Percentiles rank a stretch among this genome's conserved stretches.
These are phyloP conservation scores for Neoarthrinium moseri DNA, from an alignment of 2,329 filamentous ascomycete genomes.

Conservation along the genomic window DNA sequence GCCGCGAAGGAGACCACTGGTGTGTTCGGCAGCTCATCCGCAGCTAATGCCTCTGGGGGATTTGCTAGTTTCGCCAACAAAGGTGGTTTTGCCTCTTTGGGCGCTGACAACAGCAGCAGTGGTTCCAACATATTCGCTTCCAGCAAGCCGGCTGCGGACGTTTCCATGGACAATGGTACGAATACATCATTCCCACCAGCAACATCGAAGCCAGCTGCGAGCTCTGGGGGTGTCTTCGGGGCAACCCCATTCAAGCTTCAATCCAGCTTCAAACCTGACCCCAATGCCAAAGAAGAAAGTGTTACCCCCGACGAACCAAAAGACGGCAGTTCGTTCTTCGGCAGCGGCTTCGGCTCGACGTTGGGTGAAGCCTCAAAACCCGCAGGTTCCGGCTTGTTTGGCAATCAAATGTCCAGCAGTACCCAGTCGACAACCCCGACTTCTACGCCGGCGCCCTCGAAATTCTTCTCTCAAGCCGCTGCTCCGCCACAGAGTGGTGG, in stretches of 20 bases:
- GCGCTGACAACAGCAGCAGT: conserved; percentile 28
- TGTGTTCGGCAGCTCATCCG: conserved; percentile 10
- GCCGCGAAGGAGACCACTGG: conserved; percentile 17
- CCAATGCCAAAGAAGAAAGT: conserved; percentile 57
- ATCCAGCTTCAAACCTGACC: conserved; percentile 66
- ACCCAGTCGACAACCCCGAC: conserved; percentile 47
- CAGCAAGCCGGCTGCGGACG: conserved; percentile 31
- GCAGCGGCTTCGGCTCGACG: conserved; percentile 58
- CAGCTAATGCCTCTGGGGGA: conserved; percentile 17
- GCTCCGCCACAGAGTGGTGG: conserved; percentile 28
- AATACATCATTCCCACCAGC: conserved; percentile 37
- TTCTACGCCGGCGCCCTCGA: conserved; percentile 48
- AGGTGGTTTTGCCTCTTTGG: conserved; percentile 54
- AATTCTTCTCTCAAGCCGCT: conserved; percentile 39
- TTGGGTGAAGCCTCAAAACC: conserved; percentile 47
- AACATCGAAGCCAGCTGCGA: conserved; percentile 33
- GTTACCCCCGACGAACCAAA: conserved; percentile 43
- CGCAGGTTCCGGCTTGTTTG: conserved; percentile 28
- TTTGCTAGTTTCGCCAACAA: conserved; percentile 50
- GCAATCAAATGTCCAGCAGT: conserved; percentile 15
- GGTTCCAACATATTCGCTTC: conserved; percentile 39
- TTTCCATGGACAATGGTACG: conserved; percentile 31
- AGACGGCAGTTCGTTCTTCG: conserved; percentile 55
- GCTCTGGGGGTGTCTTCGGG: conserved; percentile 36
- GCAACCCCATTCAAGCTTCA: conserved; percentile 65